Conservation (phyloP, 2,329 filamentous ascomycete species). For the Calonectria multiphialidica region DNA sequence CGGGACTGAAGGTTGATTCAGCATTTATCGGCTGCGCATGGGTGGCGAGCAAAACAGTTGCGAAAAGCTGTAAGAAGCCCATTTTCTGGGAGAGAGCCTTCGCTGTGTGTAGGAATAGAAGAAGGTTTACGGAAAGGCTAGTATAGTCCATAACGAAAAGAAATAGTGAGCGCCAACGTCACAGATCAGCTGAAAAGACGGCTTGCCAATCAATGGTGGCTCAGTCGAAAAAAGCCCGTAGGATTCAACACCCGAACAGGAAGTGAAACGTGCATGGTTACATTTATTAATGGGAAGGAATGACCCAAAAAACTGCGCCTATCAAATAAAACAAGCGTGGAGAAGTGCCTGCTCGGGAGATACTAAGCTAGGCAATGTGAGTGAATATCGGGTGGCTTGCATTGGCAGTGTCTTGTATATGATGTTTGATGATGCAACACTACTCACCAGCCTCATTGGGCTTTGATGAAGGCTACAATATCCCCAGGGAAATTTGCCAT, state of each 20-base stretch:
- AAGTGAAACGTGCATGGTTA: neutral
- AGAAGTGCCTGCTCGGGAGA: neutral
- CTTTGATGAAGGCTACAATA: neutral
- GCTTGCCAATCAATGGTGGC: too few species aligned
- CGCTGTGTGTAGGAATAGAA: too few species aligned
- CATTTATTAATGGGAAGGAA: neutral
- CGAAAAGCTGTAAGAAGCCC: neutral
- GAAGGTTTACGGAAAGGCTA: neutral
- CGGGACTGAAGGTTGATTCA: conserved; percentile 71
- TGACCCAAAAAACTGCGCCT: neutral
- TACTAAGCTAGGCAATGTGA: neutral
- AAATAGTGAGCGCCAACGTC: neutral
- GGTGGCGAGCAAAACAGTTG: neutral
- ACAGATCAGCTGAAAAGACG: neutral
- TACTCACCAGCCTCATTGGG: neutral
- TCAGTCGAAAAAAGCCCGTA: neutral
- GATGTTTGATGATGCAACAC: neutral
- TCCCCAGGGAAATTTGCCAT: neutral
- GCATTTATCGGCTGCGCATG: conserved; percentile 4
- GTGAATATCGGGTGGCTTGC: neutral
- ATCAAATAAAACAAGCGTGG: neutral
- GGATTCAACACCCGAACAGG: neutral
- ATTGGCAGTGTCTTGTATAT: too few species aligned
- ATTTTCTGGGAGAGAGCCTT: neutral
- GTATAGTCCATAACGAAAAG: neutral